Base-by-base conservation (phyloP, 1,284 basidiomycete species). In the Ustilago sp. region DNA sequence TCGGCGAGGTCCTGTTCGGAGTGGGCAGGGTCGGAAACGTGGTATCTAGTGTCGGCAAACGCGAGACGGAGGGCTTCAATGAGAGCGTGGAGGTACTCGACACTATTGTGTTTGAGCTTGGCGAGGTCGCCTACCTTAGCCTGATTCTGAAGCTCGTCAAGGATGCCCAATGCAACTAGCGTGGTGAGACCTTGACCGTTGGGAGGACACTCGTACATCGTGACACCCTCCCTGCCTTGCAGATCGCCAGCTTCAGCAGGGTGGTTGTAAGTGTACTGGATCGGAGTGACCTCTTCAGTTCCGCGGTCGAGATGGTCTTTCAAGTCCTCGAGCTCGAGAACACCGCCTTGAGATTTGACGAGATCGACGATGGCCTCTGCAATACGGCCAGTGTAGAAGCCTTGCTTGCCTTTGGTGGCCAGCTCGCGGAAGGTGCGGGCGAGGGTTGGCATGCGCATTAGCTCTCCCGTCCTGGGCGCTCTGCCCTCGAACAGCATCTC, bases 181-280 rank as follows among this genome's bases (percentile, higher is more conserved):
- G 95, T 94, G 1, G 94, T 94, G n/a, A 98, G 90, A 87, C 93
- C 95, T 90, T 98, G 95, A 15, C 95, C 94, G 84, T 96, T 97
- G 0, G 94, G 94, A 7, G 94, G 94, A 81, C 94, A 96, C 91
- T 94, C 82, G 68, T 82, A 56, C 47, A 72, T 53, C 19, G 63
- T 77, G 34, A 82, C 75, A 65, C 89, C 81, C 74, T 93, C 88
- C 94, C 91, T 72, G 38, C 63, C 66, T 6, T 36, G 2, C 51
- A 70, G 47, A 55, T 74, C 76, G 23, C 64, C 71, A 7, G 67
- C 61, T 31, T 56, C 17, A 13, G 69, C 76, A 15, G 78, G 74
- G 56, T 72, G 72, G 58, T 80, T 91, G 86, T 95, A 98, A 0
- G 92, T 94, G 86, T 96, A 96, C 63, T 90, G 91, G 87, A 98